Evolutionary conservation across 371 early-diverging fungal genomes (phyloP), one percentile per base, ranked within the genome.

Genomic region (Gilbertella persicaria): DNA sequence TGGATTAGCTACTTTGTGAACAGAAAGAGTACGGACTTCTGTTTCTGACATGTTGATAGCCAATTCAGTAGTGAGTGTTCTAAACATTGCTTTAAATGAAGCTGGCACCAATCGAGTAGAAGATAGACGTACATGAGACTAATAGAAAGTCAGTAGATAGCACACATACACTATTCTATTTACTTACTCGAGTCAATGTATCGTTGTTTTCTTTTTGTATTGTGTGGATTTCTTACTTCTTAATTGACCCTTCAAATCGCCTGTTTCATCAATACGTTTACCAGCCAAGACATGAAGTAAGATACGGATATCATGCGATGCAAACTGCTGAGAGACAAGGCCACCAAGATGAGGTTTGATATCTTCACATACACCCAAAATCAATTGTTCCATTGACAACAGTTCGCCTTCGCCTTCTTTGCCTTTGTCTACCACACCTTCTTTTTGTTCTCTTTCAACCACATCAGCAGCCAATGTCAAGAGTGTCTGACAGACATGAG

Each of bases 401-500:
- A 89, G 60, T 12, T 75, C 84, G 29, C 78, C 81, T 26, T 69
- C 70, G 0, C 59, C 66, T 1, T 58, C 62, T 5, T 64, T 64
- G 50, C 67, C 65, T 24, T 61, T 29, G 1, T 64, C 49, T 17
- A 66, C 49, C 43, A 59, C 58, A 17, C 71, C 60, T 39, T 73
- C 64, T 16, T 55, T 66, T 36, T 88, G 80, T 60, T 93, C 92
- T 25, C 85, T 71, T 46, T 92, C 90, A 8, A 93, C 79, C 12
- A 86, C 79, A 47, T 85, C 84, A 0, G 88, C 86, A n/a, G 84
- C 81, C 6, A 91, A 64, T 0, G 82, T 77, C 45, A 93, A 62
- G 9, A 92, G 56, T 3, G 92, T 89, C 66, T 94, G 95, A 45
- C 82, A 79, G 2, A 92, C 92, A 45, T 94, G 95, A 3, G 93